Evolutionary conservation across 2,329 filamentous ascomycete genomes (phyloP).

Genomic region (Periconia digitata): DNA sequence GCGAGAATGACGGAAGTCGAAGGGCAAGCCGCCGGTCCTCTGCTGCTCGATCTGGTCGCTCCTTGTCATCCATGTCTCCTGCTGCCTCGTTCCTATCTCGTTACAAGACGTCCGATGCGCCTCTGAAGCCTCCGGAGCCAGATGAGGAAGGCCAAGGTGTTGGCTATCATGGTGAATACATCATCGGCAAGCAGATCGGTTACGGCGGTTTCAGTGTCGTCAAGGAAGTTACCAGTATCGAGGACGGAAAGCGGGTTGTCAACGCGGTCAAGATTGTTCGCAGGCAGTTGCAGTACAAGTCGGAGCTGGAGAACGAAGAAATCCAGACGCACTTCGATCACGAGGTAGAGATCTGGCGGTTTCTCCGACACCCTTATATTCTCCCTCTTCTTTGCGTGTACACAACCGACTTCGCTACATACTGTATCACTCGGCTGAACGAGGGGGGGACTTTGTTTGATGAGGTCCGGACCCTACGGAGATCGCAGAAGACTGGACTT

Average conservation of each 20-base stretch:
- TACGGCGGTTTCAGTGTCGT: constrained; percentile 68
- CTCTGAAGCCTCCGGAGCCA: constrained; percentile 52
- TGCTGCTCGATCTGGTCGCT: constrained; percentile 53
- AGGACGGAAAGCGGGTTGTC: constrained; percentile 55
- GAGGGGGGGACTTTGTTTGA: constrained; percentile 67
- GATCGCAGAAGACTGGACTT: constrained; percentile 48
- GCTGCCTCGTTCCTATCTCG: constrained; percentile 61
- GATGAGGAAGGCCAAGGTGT: constrained; percentile 70
- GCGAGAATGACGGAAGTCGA: constrained; percentile 35
- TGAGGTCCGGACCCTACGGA: constrained; percentile 58
- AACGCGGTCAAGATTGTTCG: constrained; percentile 69
- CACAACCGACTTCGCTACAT: constrained; percentile 68
- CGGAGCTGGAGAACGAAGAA: constrained; percentile 64
- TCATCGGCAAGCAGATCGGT: constrained; percentile 67
- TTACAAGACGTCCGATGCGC: constrained; percentile 44
- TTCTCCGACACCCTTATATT: constrained; percentile 63
- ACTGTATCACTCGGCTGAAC: constrained; percentile 67
- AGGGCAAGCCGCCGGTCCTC: constrained; percentile 40
- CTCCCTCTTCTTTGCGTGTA: constrained; percentile 65
- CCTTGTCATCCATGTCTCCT: constrained; percentile 56
- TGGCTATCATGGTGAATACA: constrained; percentile 61
- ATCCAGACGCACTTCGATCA: constrained; percentile 69
- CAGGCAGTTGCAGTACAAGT: constrained; percentile 57
- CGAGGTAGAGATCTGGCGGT: constrained; percentile 68
- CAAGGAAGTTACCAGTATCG: constrained; percentile 66